Evolutionary conservation across 148 eudicot species (phyloP), one percentile per base, ranked within the genome.

Genomic region (Cornus suecica): DNA sequence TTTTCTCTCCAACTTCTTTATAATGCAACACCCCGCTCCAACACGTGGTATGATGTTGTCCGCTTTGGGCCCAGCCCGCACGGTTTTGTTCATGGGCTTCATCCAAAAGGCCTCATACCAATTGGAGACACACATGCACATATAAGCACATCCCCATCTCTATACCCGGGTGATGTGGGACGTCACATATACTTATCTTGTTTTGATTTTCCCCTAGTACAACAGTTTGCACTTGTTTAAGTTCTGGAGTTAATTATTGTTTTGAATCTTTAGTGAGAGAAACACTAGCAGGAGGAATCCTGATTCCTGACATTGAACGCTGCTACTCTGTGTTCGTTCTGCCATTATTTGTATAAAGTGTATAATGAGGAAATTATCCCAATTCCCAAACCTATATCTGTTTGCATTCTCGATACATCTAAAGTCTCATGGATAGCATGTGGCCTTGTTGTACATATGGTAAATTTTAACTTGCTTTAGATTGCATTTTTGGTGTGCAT

Each of bases 151-250:
- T n/a, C n/a, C n/a, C n/a, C n/a, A n/a, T n/a, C n/a, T n/a, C n/a
- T n/a, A n/a, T n/a, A n/a, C n/a, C n/a, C n/a, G n/a, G n/a, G n/a
- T n/a, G n/a, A n/a, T n/a, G n/a, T n/a, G n/a, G n/a, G n/a, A n/a
- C n/a, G n/a, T n/a, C n/a, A n/a, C n/a, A n/a, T n/a, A n/a, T n/a
- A n/a, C n/a, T n/a, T n/a, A n/a, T n/a, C n/a, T n/a, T n/a, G n/a
- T n/a, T n/a, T n/a, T n/a, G n/a, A n/a, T n/a, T n/a, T n/a, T n/a
- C n/a, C n/a, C n/a, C n/a, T n/a, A n/a, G n/a, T n/a, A n/a, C n/a
- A n/a, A n/a, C n/a, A n/a, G n/a, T n/a, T 78, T 66, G 70, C 61
- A 32, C 37, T 66, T 65, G 11, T 18, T 66, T 56, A 28, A 24
- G 7, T 48, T 2, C 29, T 48, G 32, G 45, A 42, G 27, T 74